These are phyloP conservation scores for Salvia hispanica DNA, from an alignment of 257 asterid species.

Conservation along the genomic window DNA sequence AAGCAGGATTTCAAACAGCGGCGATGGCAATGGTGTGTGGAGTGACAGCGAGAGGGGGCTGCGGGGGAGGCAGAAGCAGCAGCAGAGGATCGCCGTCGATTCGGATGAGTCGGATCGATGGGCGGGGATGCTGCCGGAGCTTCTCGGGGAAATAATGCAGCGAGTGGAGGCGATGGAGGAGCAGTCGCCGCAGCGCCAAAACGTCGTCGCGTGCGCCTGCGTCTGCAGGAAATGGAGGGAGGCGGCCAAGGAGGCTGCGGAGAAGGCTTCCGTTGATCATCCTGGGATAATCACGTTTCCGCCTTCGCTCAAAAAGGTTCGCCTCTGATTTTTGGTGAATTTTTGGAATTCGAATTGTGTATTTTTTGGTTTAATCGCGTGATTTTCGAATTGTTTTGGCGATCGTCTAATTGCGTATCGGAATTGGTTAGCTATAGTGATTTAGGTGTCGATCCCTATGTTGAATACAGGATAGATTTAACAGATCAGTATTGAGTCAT, in stretches of 20 bases:
- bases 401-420: neutral
- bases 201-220: slow-evolving; percentile 82
- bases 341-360: no score
- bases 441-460: no score
- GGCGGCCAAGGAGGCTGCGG: slow-evolving; percentile 66
- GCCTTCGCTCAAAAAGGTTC: slow-evolving; percentile 84
- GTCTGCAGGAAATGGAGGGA: slow-evolving; percentile 90
- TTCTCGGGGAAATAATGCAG: slow-evolving; percentile 67
- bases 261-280: slow-evolving; percentile 44
- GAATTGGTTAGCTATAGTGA: no score
- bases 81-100: slow-evolving; percentile 30
- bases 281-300: slow-evolving; percentile 84
- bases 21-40: neutral
- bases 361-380: neutral
- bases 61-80: neutral
- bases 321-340: neutral
- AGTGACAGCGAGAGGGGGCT: slow-evolving; percentile 16
- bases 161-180: slow-evolving; percentile 74
- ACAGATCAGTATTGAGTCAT: no score
- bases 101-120: slow-evolving; percentile 42
- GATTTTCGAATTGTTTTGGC: neutral
- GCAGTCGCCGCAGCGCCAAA: slow-evolving; percentile 70
- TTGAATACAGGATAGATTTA: no score
- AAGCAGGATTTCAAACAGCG: slow-evolving; percentile 20
- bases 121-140: slow-evolving; percentile 80